phyloP scores from a whole-genome alignment of 192 early-diverging fungal species.

The Rhizophagus sp. region DNA sequence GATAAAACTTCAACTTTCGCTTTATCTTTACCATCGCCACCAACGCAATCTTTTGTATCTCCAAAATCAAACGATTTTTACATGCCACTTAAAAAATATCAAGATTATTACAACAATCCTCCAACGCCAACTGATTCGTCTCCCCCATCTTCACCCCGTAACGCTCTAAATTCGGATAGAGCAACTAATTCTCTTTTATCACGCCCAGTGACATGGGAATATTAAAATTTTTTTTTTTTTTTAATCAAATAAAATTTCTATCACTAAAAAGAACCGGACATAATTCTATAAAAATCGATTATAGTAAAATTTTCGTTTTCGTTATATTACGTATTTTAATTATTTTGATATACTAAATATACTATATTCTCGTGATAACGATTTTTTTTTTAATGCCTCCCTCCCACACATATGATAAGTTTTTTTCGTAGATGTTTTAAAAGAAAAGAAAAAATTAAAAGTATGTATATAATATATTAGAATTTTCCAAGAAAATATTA shows the following conservation, averaged over 20 bases:
- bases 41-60: background rate
- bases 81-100: background rate
- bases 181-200: background rate
- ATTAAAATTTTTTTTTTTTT: background rate
- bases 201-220: background rate
- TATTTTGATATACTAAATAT: no score
- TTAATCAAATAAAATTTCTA: background rate
- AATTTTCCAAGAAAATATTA: no score
- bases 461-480: no score
- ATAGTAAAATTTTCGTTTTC: no score
- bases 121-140: background rate
- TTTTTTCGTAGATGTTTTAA: no score
- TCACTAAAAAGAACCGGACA: background rate
- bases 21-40: background rate
- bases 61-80: background rate
- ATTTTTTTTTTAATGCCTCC: no score
- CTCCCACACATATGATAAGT: no score
- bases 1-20: no score
- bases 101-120: background rate
- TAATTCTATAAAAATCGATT: background rate
- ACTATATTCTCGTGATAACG: no score
- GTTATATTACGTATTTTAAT: no score
- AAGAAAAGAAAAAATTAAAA: no score
- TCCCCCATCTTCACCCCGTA: background rate
- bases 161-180: background rate